Conservation (phyloP, 495 filamentous ascomycete genomes). For the Lasiosphaeria miniovina region DNA sequence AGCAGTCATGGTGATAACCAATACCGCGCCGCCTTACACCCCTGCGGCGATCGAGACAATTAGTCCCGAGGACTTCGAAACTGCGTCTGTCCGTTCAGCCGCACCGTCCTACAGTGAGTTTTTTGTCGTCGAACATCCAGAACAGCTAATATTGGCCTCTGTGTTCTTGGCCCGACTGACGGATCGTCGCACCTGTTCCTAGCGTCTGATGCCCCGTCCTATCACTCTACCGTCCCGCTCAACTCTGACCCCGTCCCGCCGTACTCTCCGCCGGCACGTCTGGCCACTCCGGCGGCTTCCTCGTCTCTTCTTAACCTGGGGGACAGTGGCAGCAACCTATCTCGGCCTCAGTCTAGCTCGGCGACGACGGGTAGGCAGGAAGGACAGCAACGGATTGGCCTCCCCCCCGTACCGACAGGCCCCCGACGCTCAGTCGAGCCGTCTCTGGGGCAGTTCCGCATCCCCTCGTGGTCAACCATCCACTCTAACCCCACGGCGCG, state of each 20-base stretch:
- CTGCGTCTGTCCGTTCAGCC: constrained; percentile 51
- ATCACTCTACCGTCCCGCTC: constrained; percentile 39
- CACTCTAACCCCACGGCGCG: constrained; percentile 44
- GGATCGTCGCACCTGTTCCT: neutral
- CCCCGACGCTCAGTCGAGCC: constrained; percentile 28
- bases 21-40: constrained; percentile 29
- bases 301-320: constrained; percentile 16
- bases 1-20: constrained; percentile 7
- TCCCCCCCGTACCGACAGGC: constrained; percentile 38
- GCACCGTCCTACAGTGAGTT: constrained; percentile 51
- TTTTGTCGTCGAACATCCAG: neutral
- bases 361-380: constrained; percentile 1
- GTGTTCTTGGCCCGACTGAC: neutral
- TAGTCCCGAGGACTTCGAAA: constrained; percentile 47
- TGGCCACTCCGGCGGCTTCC: constrained; percentile 4
- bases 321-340: too few relatives aligned
- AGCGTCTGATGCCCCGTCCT: constrained; percentile 50
- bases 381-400: constrained; percentile 17
- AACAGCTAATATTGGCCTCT: neutral
- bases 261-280: constrained; percentile 36
- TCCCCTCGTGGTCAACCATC: constrained; percentile 43
- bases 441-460: constrained; percentile 39
- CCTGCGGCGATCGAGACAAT: constrained; percentile 30
- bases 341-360: constrained; percentile 1
- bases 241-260: constrained; percentile 39